Evolutionary conservation across 768 basidiomycete species (phyloP).

Genomic region (Mycena alexandri): DNA sequence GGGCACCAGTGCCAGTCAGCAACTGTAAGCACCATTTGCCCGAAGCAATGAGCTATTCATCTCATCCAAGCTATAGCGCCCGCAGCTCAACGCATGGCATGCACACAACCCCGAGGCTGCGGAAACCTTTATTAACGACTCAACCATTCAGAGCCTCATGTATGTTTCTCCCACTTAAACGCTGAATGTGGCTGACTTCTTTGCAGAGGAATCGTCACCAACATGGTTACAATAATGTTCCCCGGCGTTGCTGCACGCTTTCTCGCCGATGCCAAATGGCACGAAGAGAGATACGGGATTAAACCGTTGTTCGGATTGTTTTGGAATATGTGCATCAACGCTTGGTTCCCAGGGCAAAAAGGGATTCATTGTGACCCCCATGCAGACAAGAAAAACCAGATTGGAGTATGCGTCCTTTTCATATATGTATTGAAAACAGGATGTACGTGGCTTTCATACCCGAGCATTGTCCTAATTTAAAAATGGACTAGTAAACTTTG

Average conservation of each 20-base stretch:
- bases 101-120: background rate
- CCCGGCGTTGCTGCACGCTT: background rate
- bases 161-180: background rate
- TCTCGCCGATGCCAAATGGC: background rate
- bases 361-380: background rate
- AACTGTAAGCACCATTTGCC: too few relatives aligned
- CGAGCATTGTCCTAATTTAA: too few relatives aligned
- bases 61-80: too few relatives aligned
- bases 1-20: slow-evolving; percentile 4
- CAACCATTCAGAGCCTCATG: background rate
- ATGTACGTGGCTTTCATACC: background rate
- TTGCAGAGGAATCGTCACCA: too few relatives aligned
- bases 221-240: background rate
- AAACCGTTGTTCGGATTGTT: background rate
- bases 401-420: background rate
- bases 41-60: too few relatives aligned
- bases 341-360: background rate
- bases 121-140: background rate
- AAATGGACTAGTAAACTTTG: too few relatives aligned
- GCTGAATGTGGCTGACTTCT: background rate
- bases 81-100: slow-evolving; percentile 6
- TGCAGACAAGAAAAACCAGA: background rate
- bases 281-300: background rate
- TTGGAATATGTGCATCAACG: slow-evolving; percentile 6
- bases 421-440: background rate